Base-by-base conservation (phyloP, 2,329 filamentous ascomycete species). In the Arachnomyces sp. region DNA sequence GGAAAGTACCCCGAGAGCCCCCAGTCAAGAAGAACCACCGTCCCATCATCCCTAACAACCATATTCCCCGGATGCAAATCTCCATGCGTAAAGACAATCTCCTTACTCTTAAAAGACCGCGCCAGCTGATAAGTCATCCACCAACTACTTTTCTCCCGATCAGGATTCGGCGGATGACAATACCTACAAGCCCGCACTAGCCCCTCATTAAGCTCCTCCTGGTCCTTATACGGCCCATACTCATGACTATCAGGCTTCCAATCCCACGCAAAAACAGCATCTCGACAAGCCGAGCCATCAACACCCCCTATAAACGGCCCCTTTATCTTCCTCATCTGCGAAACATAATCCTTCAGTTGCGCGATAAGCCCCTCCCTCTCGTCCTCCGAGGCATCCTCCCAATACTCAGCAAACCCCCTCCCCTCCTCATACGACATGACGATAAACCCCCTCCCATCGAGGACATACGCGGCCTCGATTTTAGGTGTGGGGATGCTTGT, bases 51-150 rank as follows among this genome's bases (percentile, higher is more conserved):
- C n/a, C 39, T 36, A 18, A 57, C 48, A 11, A 58, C 32, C 3
- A 58, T 49, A 32, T 58, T 58, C 12, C 47, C 47, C 6, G 49
- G 44, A 15, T 51, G 46, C 28, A 59, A 31, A 34, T 55, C 51
- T 6, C 45, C 45, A 36, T 53, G 54, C 6, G 50, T 52, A 45
- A 56, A 53, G 8, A 53, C 42, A 28, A 51, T 53, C 14, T 41
- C 39, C 16, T 51, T 43, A 4, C 40, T 40, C 32, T 43, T 49
- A 12, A 52, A 39, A 12, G 25, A 37, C 30, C 50, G 34, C 2
- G 49, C 43, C 8, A 43, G 49, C 43, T 51, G 47, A 14, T 47
- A 44, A 12, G 46, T 15, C 13, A 47, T 36, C 39, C 36, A 13
- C 12, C 12, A 17, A 17, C n/a, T n/a, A 32, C 36, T 9, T 28